A percentile compares a stretch with the other conserved stretches of the same genome.
These are phyloP conservation scores for Pouteria glomerata DNA, from an alignment of 148 eudicot genomes.

Conservation along the genomic window DNA sequence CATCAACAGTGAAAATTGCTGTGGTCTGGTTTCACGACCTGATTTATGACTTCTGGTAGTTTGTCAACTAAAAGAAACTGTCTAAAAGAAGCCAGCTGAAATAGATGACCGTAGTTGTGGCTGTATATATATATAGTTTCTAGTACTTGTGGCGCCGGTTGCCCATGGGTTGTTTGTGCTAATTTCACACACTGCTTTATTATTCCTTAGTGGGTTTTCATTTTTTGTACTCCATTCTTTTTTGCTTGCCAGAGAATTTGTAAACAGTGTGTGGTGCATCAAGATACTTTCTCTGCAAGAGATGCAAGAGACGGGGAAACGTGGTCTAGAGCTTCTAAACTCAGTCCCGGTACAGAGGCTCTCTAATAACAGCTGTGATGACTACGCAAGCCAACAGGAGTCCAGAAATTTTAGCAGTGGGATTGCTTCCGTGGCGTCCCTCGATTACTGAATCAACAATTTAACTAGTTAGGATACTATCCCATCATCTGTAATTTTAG, in stretches of 20 bases:
- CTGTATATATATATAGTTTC: neutral
- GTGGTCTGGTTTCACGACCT: neutral
- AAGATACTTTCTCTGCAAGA: constrained; percentile 77
- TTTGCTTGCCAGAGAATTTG: constrained; percentile 52
- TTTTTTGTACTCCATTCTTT: neutral
- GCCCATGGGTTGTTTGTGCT: neutral
- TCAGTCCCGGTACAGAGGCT: constrained; percentile 41
- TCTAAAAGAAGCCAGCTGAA: neutral
- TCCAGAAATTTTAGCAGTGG: constrained; percentile 41
- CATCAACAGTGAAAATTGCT: neutral
- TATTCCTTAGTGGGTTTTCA: neutral
- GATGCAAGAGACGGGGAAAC: constrained; percentile 79
- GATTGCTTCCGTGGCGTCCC: constrained; percentile 49
- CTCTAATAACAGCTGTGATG: constrained; percentile 40
- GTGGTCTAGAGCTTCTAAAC: constrained; percentile 40
- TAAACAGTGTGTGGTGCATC: constrained; percentile 70
- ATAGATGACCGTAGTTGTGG: neutral
- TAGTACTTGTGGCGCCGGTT: no score
- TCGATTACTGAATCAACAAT: constrained; percentile 46
- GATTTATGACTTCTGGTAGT: neutral
- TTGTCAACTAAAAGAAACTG: neutral
- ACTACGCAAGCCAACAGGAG: constrained; percentile 31
- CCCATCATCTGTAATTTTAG: constrained; percentile 1
- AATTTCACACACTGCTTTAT: neutral
- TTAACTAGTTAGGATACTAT: neutral